Conservation (phyloP, 2,329 filamentous ascomycete genomes). For the Arthrobotrys iridis region DNA sequence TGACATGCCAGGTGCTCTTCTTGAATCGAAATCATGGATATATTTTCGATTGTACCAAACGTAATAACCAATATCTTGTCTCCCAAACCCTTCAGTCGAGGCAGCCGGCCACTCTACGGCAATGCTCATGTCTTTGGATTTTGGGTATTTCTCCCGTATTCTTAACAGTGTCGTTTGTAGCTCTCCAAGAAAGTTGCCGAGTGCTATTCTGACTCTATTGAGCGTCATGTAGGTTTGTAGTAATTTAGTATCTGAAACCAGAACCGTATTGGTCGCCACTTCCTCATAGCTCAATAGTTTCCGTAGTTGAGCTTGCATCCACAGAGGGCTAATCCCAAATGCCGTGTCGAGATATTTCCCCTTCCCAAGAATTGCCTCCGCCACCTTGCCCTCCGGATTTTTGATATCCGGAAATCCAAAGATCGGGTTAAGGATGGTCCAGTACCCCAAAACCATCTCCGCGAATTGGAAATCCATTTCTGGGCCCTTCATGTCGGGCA, state of each 20-base stretch:
- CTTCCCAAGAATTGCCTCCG: background rate
- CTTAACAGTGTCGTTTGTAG: background rate
- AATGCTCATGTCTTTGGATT: background rate
- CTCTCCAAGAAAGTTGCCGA: background rate
- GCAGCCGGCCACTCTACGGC: background rate
- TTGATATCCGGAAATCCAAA: too few species aligned
- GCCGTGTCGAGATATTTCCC: background rate
- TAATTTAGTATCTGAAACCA: background rate
- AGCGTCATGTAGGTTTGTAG: background rate
- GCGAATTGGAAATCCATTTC: background rate
- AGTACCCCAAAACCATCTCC: background rate
- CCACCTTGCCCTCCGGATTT: background rate
- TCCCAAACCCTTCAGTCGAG: background rate
- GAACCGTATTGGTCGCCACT: conserved; percentile 4
- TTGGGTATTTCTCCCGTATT: background rate
- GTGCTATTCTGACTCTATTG: background rate
- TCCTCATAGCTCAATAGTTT: background rate
- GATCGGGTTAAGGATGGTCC: background rate
- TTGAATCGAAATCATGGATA: background rate
- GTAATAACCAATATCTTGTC: conserved; percentile 10
- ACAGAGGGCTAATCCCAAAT: background rate
- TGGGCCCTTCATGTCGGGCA: background rate
- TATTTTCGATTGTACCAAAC: background rate
- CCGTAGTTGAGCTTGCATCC: background rate
- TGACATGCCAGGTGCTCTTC: background rate